Conservation (phyloP, 106 monocot genomes). For the Posidonia australis region DNA sequence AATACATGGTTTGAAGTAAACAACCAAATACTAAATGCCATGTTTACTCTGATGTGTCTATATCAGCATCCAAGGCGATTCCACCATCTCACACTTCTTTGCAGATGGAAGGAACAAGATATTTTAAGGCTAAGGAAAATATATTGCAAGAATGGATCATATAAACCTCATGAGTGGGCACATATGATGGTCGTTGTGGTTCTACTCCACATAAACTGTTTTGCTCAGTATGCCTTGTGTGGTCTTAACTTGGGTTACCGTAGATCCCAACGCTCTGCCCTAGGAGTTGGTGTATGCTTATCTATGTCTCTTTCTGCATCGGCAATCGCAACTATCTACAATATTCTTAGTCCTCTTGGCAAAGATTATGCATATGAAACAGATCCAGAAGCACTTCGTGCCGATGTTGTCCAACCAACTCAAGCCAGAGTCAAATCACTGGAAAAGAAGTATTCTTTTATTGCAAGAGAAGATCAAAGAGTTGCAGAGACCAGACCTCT, state of each 20-base stretch:
- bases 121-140: conserved; percentile 29
- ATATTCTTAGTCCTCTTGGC: conserved; percentile 69
- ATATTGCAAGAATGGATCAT: conserved; percentile 76
- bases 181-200: conserved; percentile 77
- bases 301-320: conserved; percentile 58
- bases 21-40: conserved; percentile 77
- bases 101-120: conserved; percentile 38
- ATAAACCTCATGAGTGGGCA: conserved; percentile 70
- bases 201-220: conserved; percentile 69
- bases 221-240: conserved; percentile 75
- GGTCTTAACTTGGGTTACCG: conserved; percentile 67
- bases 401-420: not conserved
- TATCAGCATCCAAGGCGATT: conserved; percentile 63
- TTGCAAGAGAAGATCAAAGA: conserved; percentile 13
- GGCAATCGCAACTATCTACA: conserved; percentile 52
- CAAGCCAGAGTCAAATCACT: conserved; percentile 14
- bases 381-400: conserved; percentile 26
- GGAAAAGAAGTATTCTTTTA: conserved; percentile 57
- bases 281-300: conserved; percentile 55
- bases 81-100: conserved; percentile 56
- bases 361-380: conserved; percentile 42
- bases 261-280: conserved; percentile 45
- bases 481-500: conserved; percentile 25
- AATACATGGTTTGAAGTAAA: conserved; percentile 82
- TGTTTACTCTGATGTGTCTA: conserved; percentile 88